Evolutionary conservation across 495 filamentous ascomycete genomes (phyloP).

Genomic region (Podospora australis): DNA sequence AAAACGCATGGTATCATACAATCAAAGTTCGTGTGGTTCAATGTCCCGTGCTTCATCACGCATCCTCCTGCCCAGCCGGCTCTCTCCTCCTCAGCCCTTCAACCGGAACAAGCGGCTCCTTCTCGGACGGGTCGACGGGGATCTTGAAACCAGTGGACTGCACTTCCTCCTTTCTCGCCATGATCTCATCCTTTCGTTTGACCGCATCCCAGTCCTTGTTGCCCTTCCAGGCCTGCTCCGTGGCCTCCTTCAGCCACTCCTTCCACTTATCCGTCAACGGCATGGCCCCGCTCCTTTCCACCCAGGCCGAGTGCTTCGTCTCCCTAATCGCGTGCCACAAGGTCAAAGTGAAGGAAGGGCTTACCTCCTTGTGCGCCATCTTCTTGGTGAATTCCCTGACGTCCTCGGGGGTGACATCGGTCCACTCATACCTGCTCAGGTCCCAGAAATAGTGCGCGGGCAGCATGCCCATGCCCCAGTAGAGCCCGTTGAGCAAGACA

Average conservation of each 20-base stretch:
- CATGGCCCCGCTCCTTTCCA: constrained; percentile 39
- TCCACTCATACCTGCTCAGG: constrained; percentile 35
- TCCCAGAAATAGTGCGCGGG: constrained; percentile 46
- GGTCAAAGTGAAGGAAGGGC: constrained; percentile 43
- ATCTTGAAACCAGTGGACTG: constrained; percentile 1
- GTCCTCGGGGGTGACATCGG: constrained; percentile 33
- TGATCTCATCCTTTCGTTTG: constrained; percentile 40
- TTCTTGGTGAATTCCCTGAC: constrained; percentile 28
- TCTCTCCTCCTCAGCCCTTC: constrained; percentile 11
- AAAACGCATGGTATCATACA: too few relatives aligned
- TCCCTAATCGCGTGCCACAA: constrained; percentile 52
- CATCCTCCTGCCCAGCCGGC: too few relatives aligned
- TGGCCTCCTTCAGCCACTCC: constrained; percentile 46
- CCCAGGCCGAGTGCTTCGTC: constrained; percentile 45
- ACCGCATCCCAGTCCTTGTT: constrained; percentile 43
- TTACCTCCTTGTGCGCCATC: constrained; percentile 25
- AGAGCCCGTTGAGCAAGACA: constrained; percentile 53
- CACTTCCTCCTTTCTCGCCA: constrained; percentile 28
- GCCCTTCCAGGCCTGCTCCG: constrained; percentile 26
- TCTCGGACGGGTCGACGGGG: neutral
- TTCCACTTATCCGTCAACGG: constrained; percentile 46
- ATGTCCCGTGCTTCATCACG: too few relatives aligned
- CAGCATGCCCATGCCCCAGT: constrained; percentile 50
- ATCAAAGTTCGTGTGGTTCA: too few relatives aligned
- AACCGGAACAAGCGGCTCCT: constrained; percentile 18